Evolutionary conservation across 345 rosid genomes (phyloP).

Genomic region (Leavenworthia alabamica): DNA sequence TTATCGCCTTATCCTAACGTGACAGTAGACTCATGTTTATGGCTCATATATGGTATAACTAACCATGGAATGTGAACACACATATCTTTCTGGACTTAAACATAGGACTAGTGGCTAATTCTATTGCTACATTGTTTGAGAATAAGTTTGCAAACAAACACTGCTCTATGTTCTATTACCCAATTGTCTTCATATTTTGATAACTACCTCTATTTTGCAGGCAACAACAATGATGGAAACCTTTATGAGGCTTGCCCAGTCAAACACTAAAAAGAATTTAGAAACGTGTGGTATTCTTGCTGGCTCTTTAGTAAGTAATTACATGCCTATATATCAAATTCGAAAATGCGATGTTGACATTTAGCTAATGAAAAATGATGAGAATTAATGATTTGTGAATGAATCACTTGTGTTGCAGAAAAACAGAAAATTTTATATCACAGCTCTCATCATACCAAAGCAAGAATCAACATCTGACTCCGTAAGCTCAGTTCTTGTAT

Average conservation of each 20-base stretch:
- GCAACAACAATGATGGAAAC: conserved; percentile 85
- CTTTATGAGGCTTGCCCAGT: conserved; percentile 91
- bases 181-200: conserved; percentile 3
- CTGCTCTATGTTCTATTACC: not conserved
- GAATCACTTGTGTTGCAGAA: conserved; percentile 45
- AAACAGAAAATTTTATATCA: conserved; percentile 75
- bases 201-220: conserved; percentile 42
- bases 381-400: conserved; percentile 23
- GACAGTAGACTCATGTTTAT: not conserved
- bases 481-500: conserved; percentile 38
- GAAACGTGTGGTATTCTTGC: conserved; percentile 99
- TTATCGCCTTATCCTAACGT: not conserved
- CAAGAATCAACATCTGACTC: conserved; percentile 93
- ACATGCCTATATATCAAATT: not conserved
- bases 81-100: not conserved
- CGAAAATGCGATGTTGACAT: not conserved
- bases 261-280: conserved; percentile 73
- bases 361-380: not conserved
- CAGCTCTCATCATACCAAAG: conserved; percentile 93
- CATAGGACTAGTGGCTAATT: not conserved
- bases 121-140: not conserved
- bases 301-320: conserved; percentile 77
- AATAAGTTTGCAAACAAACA: not conserved
- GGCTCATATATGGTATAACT: not conserved
- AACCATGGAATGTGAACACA: not conserved